Base-by-base conservation (phyloP, 805 yeast species). In the Zygosaccharomyces siamensis region DNA sequence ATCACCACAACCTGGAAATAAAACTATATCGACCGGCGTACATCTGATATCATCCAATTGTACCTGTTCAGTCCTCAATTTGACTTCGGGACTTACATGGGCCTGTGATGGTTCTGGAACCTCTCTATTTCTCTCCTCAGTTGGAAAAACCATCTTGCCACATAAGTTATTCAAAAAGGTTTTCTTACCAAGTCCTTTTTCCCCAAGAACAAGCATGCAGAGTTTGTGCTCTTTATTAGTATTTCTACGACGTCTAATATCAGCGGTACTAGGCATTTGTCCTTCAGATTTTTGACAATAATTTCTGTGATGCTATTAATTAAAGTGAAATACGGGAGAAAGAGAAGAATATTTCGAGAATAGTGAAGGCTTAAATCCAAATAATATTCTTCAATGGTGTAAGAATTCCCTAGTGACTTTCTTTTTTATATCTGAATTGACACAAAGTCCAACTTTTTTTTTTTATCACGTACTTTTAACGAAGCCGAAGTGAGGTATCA, bases 1-100 rank as follows among this genome's bases (percentile, higher is more conserved):
- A 57, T 84, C 89, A 30, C 92, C 93, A 59, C 83, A 80, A 0
- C 89, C 89, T 3, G 88, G 86, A 12, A 88, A 76, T 60, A 83
- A 83, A 43, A 84, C 77, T 42, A 84, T 72, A 53, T 80, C 79
- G 38, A 81, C 71, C 3, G 77, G 72, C 1, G 79, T 67, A 5
- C 79, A 76, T 40, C 78, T 78, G 21, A 76, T 79, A 38, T 82
- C 89, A 49, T 75, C 78, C 30, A 83, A 64, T 49, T 80, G 76
- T 50, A 77, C 77, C n/a, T 75, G 73, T 35, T 68, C 68, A 42
- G 80, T 76, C 43, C 72, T 75, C 5, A 82, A 72, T n/a, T 61
- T 60, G 18, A 71, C 53, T 3, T 71, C 71, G 3, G 69, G 70
- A 30, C 64, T 71, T 35, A 59, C 16, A 49, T 70, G 70, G 0